Evolutionary conservation across 805 yeast species (phyloP), one percentile per base, ranked within the genome.

Genomic region (Ogataea salicorniae): DNA sequence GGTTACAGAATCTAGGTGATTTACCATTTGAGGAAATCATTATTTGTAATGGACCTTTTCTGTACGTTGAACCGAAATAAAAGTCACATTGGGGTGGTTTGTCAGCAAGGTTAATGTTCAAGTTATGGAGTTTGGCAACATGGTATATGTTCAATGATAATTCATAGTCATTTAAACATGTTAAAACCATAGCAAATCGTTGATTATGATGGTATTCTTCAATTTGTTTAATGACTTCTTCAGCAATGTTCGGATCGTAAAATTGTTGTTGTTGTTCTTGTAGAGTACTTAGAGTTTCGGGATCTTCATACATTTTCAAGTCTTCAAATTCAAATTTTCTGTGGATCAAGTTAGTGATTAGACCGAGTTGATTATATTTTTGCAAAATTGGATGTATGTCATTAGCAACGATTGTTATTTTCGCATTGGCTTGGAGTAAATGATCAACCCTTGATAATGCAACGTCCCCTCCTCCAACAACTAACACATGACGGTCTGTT

Each of bases 21-120:
- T 81, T 78, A 4, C 95, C 95, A 62, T 86, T 87, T 13, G 95
- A 86, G 37, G 88, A 80, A 14, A 87, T 84, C 91, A 87, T 83
- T 36, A 87, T 74, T 60, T 87, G 94, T 43, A 87, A 68, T 15
- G 81, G 79, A 15, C 91, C 94, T 53, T 77, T 78, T 58, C 86
- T 74, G 62, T 79, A 81, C 69, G 84, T 81, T 22, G 91, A 79
- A 1, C 95, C 96, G 63, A 87, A 87, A 68, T 86, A 87, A 64
- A 86, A 87, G 64, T 87, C 96, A 68, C 96, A 87, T 50, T 80
- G 69, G n/a, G 77, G 76, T 3, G 95, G 95, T 51, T 84, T 84
- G 62, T 87, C 96, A 1, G 95, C 95, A 37, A 87, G 83, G 59
- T 87, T 87, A 22, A 85, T 88, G 23, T 80, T 78, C 62, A 88